Evolutionary conservation across 345 rosid genomes (phyloP).

Genomic region (Mangifera indica): DNA sequence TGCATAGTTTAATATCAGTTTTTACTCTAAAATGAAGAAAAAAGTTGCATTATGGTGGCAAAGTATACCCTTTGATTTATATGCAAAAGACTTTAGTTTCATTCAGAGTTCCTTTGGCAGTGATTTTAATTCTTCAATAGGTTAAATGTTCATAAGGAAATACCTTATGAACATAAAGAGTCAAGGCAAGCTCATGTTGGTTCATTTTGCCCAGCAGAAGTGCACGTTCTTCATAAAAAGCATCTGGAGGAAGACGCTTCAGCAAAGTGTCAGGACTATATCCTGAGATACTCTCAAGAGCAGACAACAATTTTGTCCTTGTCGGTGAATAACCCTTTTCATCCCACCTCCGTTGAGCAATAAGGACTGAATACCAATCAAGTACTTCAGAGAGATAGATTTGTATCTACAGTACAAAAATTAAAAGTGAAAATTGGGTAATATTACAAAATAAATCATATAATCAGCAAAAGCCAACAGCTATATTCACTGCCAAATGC

Average conservation of each 20-base stretch:
- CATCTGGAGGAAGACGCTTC: conserved; percentile 86
- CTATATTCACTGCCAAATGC: background rate
- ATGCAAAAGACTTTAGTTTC: background rate
- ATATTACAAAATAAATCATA: conserved; percentile 3
- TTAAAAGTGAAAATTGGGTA: background rate
- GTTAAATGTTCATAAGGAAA: conserved; percentile 7
- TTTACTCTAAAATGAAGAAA: background rate
- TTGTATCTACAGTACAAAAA: conserved; percentile 60
- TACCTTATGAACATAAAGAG: conserved; percentile 98
- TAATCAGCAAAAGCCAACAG: conserved; percentile 1
- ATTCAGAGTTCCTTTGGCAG: conserved; percentile 8
- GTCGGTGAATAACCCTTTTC: conserved; percentile 80
- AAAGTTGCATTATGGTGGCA: background rate
- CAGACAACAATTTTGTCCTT: conserved; percentile 87
- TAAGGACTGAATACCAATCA: conserved; percentile 70
- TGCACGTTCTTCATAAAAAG: conserved; percentile 95
- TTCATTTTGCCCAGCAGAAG: conserved; percentile 91
- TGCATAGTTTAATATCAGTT: background rate
- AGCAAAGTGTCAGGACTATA: conserved; percentile 80
- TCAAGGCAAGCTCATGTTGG: conserved; percentile 93
- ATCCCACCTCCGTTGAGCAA: conserved; percentile 79
- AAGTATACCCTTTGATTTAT: background rate
- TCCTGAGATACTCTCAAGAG: conserved; percentile 86
- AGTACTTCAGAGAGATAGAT: conserved; percentile 92
- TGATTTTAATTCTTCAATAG: background rate